phyloP scores from a whole-genome alignment of 768 basidiomycete genomes.

The Lactarius trivialis region DNA sequence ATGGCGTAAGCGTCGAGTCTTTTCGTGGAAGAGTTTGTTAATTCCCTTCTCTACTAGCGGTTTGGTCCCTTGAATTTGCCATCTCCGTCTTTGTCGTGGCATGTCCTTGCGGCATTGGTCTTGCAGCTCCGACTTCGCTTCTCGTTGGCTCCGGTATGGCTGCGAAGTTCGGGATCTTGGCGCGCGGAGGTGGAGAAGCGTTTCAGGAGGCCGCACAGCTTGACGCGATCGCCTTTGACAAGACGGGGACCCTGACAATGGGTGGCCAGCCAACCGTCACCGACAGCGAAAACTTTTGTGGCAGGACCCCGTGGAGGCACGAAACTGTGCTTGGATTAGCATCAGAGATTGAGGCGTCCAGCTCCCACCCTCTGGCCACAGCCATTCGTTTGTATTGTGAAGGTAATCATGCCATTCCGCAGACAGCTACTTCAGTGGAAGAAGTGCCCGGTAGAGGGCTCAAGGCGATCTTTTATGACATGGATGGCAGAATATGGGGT shows the following conservation, averaged over 20 bases:
- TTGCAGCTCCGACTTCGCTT: conserved; percentile 82
- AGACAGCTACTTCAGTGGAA: conserved; percentile 37
- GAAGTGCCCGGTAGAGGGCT: conserved; percentile 67
- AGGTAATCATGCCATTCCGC: conserved; percentile 28
- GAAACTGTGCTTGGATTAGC: conserved; percentile 47
- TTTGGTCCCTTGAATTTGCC: conserved; percentile 77
- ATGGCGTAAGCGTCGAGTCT: conserved; percentile 45
- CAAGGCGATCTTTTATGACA: conserved; percentile 39
- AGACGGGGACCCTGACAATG: conserved; percentile 77
- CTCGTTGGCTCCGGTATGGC: conserved; percentile 78
- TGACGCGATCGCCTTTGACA: conserved; percentile 76
- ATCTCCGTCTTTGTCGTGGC: conserved; percentile 80
- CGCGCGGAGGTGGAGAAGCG: conserved; percentile 82
- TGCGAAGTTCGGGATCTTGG: conserved; percentile 73
- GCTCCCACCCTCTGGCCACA: conserved; percentile 58
- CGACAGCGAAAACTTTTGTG: conserved; percentile 36
- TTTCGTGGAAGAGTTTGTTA: not conserved
- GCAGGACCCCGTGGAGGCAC: conserved; percentile 29
- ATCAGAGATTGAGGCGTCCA: conserved; percentile 46
- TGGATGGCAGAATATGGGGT: conserved; percentile 51
- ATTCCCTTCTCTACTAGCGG: conserved; percentile 32
- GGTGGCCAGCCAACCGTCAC: conserved; percentile 60
- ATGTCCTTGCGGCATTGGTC: conserved; percentile 81
- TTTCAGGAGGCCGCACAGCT: conserved; percentile 77
- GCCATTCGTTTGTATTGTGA: conserved; percentile 50